A percentile compares a stretch with the other conserved stretches of the same genome.
Conservation (phyloP, 352 stramenopile species). For the Globisporangium solare region DNA sequence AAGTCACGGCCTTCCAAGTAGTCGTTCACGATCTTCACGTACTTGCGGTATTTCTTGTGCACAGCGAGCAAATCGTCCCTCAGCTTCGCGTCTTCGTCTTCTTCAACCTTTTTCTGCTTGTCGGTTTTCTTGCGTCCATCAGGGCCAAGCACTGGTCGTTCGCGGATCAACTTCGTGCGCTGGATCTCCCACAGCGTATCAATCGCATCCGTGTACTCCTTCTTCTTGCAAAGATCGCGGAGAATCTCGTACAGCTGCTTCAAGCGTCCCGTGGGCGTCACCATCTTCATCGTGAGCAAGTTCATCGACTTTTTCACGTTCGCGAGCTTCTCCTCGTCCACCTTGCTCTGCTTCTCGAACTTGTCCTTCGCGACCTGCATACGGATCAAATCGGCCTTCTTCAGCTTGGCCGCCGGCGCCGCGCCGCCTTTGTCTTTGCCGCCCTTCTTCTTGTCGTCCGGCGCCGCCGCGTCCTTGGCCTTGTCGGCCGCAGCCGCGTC, state of each 20-base stretch:
- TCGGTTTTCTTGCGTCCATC: constrained; percentile 63
- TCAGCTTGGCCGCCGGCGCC: constrained; percentile 42
- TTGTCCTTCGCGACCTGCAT: constrained; percentile 87
- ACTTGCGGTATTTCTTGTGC: constrained; percentile 88
- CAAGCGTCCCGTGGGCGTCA: constrained; percentile 67
- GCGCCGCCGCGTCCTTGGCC: constrained; percentile 3
- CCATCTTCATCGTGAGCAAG: constrained; percentile 83
- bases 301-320: constrained; percentile 85
- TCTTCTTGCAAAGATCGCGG: constrained; percentile 78
- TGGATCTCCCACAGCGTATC: constrained; percentile 88
- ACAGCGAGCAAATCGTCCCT: constrained; percentile 53
- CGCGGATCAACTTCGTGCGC: constrained; percentile 54
- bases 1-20: constrained; percentile 68
- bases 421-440: not conserved
- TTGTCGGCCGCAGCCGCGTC: constrained; percentile 15
- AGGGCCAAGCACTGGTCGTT: constrained; percentile 26
- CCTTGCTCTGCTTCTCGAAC: constrained; percentile 81
- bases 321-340: constrained; percentile 84
- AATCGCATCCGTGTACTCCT: constrained; percentile 80
- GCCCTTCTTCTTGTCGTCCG: constrained; percentile 34
- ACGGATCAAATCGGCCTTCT: constrained; percentile 85
- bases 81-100: constrained; percentile 75
- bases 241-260: constrained; percentile 87
- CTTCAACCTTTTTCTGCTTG: constrained; percentile 66
- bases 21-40: constrained; percentile 71